These are phyloP conservation scores for Arabidopsis suecica DNA, from an alignment of 345 rosid species.

Conservation along the genomic window DNA sequence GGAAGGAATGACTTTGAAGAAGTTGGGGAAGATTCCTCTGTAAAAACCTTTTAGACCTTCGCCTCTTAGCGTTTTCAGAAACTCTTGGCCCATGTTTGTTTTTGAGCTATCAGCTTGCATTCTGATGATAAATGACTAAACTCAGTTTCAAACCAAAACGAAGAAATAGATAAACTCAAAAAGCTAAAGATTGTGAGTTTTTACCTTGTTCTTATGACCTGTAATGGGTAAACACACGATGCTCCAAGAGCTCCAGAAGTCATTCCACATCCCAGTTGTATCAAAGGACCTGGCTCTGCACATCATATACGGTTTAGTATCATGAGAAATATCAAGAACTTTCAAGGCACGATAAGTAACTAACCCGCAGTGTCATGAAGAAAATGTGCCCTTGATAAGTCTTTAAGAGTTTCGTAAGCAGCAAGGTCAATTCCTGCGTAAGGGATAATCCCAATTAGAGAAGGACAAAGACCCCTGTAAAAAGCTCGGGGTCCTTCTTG, in stretches of 20 bases:
- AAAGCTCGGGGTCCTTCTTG: conserved; percentile 95
- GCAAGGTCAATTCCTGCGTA: conserved; percentile 97
- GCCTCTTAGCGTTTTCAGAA: conserved; percentile 68
- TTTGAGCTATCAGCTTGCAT: conserved; percentile 82
- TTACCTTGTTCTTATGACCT: conserved; percentile 93
- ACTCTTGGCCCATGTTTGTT: conserved; percentile 82
- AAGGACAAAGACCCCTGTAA: conserved; percentile 90
- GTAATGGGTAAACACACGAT: conserved; percentile 93
- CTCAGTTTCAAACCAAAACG: neutral
- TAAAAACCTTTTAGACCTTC: conserved; percentile 91
- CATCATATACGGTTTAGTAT: conserved; percentile 22
- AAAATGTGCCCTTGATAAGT: conserved; percentile 73
- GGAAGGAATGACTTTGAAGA: conserved; percentile 72
- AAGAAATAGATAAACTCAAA: neutral
- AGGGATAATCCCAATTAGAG: conserved; percentile 91
- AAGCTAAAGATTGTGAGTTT: neutral
- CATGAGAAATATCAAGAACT: conserved; percentile 17
- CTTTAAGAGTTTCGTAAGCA: conserved; percentile 91
- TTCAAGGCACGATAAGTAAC: conserved; percentile 7
- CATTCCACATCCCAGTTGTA: conserved; percentile 92
- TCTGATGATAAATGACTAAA: conserved; percentile 50
- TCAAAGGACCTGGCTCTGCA: conserved; percentile 85
- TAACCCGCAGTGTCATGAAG: conserved; percentile 81
- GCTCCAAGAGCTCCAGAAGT: conserved; percentile 93
- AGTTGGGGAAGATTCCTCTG: conserved; percentile 91